Evolutionary conservation across 305 asterid species (phyloP), one percentile per base, ranked within the genome.

Genomic region (Andrographis paniculata): DNA sequence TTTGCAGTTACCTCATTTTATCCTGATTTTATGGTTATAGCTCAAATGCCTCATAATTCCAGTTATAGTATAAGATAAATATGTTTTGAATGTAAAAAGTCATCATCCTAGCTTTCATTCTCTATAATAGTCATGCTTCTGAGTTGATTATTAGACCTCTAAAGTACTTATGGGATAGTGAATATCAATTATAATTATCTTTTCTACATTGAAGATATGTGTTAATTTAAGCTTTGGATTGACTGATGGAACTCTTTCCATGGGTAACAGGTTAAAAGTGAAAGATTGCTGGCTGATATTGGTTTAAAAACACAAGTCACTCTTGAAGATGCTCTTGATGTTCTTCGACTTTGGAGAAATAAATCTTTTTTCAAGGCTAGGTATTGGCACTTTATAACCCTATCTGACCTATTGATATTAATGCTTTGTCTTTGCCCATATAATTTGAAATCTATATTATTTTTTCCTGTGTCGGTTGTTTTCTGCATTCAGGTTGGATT

Each of bases 231-330:
- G 58, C 23, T 45, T 41, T 45, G 3, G 16, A 38, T 24, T 52
- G 57, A 55, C 65, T 72, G 44, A 56, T 56, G 56, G 16, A 56
- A 42, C 15, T 50, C 18, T 55, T 65, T 61, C 63, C 44, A 48
- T 49, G 56, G 64, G 63, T 50, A 62, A 57, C 80, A 91, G 99
- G 93, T 91, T 62, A 77, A 56, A 69, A 83, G 77, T 66, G 75
- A 76, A 66, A 86, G 77, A 71, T 67, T 91, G 73, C 58, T 78
- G 42, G 74, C 71, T 33, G 82, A 66, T 59, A 60, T 87, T 59
- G 87, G 94, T 49, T 67, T 91, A 38, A 91, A 79, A 75, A 73
- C 81, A 53, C 69, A 72, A 61, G 85, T 79, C 48, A 72, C 82
- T 41, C 68, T 75, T 44, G 85, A 73, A 61, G 96, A 84, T 65